Evolutionary conservation across 495 filamentous ascomycete genomes (phyloP).

Genomic region (Rostrohypoxylon terebratum): DNA sequence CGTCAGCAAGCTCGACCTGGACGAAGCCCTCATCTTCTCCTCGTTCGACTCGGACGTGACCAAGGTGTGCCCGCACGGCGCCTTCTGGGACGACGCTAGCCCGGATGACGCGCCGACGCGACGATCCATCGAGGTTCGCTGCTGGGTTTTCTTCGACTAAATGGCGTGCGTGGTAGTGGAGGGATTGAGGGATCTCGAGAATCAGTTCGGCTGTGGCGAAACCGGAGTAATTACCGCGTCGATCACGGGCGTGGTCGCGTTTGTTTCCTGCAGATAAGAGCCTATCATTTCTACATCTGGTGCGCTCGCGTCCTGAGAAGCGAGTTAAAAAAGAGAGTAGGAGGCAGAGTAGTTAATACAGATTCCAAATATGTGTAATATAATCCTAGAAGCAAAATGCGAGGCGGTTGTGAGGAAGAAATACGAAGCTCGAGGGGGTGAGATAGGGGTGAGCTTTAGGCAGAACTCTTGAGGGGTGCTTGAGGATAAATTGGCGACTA

Average conservation of each 20-base stretch:
- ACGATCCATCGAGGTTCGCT: constrained; percentile 48
- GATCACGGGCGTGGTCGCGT: constrained; percentile 21
- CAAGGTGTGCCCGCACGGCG: constrained; percentile 47
- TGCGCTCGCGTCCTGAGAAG: constrained; percentile 15
- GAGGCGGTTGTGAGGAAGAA: constrained; percentile 1
- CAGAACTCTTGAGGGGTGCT: constrained; percentile 23
- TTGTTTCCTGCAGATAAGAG: constrained; percentile 28
- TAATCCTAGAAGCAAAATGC: not conserved
- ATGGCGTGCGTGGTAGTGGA: not conserved
- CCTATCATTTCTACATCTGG: constrained; percentile 44
- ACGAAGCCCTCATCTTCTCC: constrained; percentile 48
- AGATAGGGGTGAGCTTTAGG: constrained; percentile 28
- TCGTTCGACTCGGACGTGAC: constrained; percentile 48
- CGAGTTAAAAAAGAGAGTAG: constrained; percentile 9
- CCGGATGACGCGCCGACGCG: constrained; percentile 42
- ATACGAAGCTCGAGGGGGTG: constrained; percentile 4
- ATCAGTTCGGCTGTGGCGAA: constrained; percentile 2
- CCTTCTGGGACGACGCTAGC: constrained; percentile 48
- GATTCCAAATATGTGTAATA: constrained; percentile 32
- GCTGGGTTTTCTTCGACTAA: constrained; percentile 49
- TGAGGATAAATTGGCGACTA: constrained; percentile 30
- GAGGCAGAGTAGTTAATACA: constrained; percentile 33
- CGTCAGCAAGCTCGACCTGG: constrained; percentile 53
- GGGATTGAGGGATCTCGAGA: not conserved
- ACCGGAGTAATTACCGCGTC: constrained; percentile 8